Percentiles rank a stretch among this genome's conserved stretches.
Evolutionary conservation across 2,329 filamentous ascomycete genomes (phyloP).

Genomic region (Aspergillus uvarum): DNA sequence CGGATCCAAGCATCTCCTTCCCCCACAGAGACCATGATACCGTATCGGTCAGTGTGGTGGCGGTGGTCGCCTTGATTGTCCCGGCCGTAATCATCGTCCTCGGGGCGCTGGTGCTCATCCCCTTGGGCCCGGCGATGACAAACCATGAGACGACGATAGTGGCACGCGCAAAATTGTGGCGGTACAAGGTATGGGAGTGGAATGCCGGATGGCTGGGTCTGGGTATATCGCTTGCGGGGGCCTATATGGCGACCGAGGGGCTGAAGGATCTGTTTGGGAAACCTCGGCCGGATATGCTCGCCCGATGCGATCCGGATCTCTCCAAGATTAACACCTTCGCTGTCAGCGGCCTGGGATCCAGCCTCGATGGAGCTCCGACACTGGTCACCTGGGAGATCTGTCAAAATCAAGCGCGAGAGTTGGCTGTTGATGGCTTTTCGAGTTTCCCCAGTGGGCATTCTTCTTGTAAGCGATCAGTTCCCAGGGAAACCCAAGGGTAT

Average conservation of each 20-base stretch:
- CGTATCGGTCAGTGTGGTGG: slow-evolving; percentile 65
- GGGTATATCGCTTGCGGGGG: slow-evolving; percentile 66
- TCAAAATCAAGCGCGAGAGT: slow-evolving; percentile 57
- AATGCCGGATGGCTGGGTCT: slow-evolving; percentile 84
- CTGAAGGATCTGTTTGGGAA: slow-evolving; percentile 75
- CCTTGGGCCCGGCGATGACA: slow-evolving; percentile 58
- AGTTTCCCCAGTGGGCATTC: slow-evolving; percentile 79
- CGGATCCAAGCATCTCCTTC: slow-evolving; percentile 76
- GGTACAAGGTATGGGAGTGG: slow-evolving; percentile 85
- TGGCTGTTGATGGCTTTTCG: slow-evolving; percentile 75
- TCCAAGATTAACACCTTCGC: slow-evolving; percentile 58
- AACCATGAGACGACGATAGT: slow-evolving; percentile 26
- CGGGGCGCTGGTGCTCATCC: slow-evolving; percentile 68
- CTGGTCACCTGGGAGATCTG: slow-evolving; percentile 79
- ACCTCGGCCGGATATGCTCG: slow-evolving; percentile 63
- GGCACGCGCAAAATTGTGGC: slow-evolving; percentile 65
- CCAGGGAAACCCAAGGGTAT: background rate
- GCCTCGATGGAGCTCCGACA: slow-evolving; percentile 58
- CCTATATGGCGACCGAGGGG: slow-evolving; percentile 79
- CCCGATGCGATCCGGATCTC: slow-evolving; percentile 74
- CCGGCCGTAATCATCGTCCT: slow-evolving; percentile 69
- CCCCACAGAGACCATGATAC: slow-evolving; percentile 70
- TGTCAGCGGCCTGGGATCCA: slow-evolving; percentile 60
- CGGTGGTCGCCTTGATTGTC: slow-evolving; percentile 61
- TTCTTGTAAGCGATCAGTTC: slow-evolving; percentile 52